Base-by-base conservation (phyloP, 768 basidiomycete species). In the Tylopilus sp. region DNA sequence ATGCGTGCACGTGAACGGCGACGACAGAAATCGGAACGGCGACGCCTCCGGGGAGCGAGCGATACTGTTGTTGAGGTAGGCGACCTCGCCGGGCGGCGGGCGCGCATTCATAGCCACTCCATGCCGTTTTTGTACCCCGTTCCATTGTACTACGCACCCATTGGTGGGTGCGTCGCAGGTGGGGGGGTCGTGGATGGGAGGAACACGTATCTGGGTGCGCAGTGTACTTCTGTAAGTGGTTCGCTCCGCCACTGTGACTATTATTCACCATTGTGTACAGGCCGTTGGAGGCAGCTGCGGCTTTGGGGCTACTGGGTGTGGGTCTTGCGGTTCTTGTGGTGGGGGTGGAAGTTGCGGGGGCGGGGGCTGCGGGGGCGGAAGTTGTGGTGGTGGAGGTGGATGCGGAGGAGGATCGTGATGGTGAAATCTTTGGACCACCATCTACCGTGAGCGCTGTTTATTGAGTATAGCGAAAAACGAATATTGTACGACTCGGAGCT, bases 1-100 rank as follows among this genome's bases (percentile, higher is more conserved):
- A 71, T 53, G 45, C 54, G 11, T 1, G 58, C 61, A 4, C 59
- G 62, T 10, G 31, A 49, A 16, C 54, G 29, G 1, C 29, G 59
- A 40, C 58, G 30, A 7, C 38, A 48, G 25, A 61, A 61, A 3
- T 37, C 48, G 2, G 55, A 46, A 19, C 58, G 56, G 17, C 42
- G 26, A 19, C 42, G 26, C 4, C 26, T 29, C 13, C 41, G 41
- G n/a, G 41, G 28, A 43, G 40, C 40, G 25, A 25, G 24, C 4
- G 19, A 38, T 7, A 21, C 37, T 9, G 8, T 21, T 21, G 6
- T 14, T 13, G 40, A 24, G 22, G 16, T 11, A 25, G 24, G 11
- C 22, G 12, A 24, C 13, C 22, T 41, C 22, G 40, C 24, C 6
- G 17, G 9, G n/a, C 26, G 14, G n/a, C 26, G n/a, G 17, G 19